phyloP scores from a whole-genome alignment of 208 protist species.

The Crithidia thermophila region DNA sequence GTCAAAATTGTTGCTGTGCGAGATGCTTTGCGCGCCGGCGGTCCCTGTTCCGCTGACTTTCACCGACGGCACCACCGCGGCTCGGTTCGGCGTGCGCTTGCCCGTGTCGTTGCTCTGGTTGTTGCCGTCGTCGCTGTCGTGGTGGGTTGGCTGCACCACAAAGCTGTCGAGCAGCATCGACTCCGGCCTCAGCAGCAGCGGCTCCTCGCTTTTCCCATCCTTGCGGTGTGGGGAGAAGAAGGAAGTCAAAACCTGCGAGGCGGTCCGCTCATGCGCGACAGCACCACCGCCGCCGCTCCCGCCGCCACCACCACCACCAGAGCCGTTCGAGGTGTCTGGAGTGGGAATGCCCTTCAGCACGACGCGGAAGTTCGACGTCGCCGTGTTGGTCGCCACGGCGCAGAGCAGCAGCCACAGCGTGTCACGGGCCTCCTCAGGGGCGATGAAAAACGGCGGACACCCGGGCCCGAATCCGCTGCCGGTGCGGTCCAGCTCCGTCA shows the following conservation, averaged over 20 bases:
- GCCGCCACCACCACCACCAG: neutral
- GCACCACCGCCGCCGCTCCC: neutral
- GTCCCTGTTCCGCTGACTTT: neutral
- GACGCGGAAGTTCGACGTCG: conserved; percentile 19
- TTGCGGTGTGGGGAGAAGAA: conserved; percentile 19
- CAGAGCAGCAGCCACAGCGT: conserved; percentile 66
- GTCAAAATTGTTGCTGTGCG: conserved; percentile 14
- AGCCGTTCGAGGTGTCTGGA: neutral
- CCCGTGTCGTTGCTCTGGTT: neutral
- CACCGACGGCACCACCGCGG: neutral
- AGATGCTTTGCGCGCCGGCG: neutral
- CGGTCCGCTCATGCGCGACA: neutral
- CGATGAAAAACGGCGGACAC: conserved; percentile 48
- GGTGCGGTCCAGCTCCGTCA: conserved; percentile 38
- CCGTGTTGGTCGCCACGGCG: conserved; percentile 44
- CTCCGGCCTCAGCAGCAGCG: conserved; percentile 18
- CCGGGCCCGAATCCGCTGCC: conserved; percentile 30
- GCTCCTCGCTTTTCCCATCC: conserved; percentile 14
- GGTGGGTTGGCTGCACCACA: conserved; percentile 25
- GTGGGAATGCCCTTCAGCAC: conserved; percentile 32
- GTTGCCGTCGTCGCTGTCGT: neutral
- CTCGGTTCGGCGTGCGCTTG: neutral
- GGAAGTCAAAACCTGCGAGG: conserved; percentile 5
- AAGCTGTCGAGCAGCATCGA: conserved; percentile 41
- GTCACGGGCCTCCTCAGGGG: conserved; percentile 59